Percentiles rank a stretch among this genome's conserved stretches.
These are phyloP conservation scores for Fusarium sp. DNA, from an alignment of 2,329 filamentous ascomycete genomes.

Conservation along the genomic window DNA sequence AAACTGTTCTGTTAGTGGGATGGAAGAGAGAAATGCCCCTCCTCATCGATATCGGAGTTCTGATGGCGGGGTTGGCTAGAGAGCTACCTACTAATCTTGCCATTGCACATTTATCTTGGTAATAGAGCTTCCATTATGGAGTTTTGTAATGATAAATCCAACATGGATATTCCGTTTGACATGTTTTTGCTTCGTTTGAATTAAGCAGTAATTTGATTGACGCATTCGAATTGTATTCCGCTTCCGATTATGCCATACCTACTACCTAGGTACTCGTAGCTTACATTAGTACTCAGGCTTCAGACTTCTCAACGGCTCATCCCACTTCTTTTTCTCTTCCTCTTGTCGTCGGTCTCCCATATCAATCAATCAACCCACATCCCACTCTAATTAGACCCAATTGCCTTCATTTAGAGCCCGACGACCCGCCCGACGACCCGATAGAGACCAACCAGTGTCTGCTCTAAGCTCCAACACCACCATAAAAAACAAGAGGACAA, in stretches of 20 bases:
- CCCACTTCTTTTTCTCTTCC: conserved; percentile 28
- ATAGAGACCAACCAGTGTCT: conserved; percentile 26
- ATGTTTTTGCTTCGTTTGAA: no score
- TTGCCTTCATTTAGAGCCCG: conserved; percentile 12
- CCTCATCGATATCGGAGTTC: conserved; percentile 26
- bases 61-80: conserved; percentile 26
- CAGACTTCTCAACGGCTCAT: conserved; percentile 4
- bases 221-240: background rate
- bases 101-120: background rate
- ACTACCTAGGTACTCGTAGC: background rate
- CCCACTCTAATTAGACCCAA: conserved; percentile 18
- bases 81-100: background rate
- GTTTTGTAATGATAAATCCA: background rate
- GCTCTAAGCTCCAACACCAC: background rate
- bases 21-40: conserved; percentile 29
- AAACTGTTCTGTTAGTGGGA: conserved; percentile 25
- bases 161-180: background rate
- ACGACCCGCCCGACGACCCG: conserved; percentile 42
- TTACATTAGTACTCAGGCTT: background rate
- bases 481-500: conserved; percentile 1
- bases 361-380: conserved; percentile 27
- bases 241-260: conserved; percentile 3
- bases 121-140: background rate
- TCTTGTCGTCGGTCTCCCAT: background rate
- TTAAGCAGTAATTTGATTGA: background rate